phyloP scores from a whole-genome alignment of 805 yeast genomes.

The Danielia oregonensis region DNA sequence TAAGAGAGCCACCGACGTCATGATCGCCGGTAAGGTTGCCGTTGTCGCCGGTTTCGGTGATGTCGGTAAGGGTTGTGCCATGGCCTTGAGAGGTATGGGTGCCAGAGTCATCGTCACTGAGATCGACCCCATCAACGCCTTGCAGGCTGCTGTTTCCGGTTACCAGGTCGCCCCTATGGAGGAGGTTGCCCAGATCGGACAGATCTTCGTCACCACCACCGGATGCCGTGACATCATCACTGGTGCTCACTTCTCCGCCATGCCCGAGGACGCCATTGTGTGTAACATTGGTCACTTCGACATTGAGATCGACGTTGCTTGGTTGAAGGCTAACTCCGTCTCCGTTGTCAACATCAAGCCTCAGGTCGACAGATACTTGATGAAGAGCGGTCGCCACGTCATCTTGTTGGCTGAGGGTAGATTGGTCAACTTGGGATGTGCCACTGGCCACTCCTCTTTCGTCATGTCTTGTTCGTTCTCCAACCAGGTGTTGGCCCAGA shows the following conservation, averaged over 20 bases:
- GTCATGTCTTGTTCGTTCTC: slow-evolving; percentile 99
- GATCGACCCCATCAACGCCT: slow-evolving; percentile 97
- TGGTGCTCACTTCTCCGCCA: slow-evolving; percentile 76
- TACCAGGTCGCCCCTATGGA: slow-evolving; percentile 95
- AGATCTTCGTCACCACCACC: slow-evolving; percentile 97
- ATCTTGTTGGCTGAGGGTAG: slow-evolving; percentile 98
- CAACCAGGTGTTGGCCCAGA: slow-evolving; percentile 98
- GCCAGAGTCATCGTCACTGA: slow-evolving; percentile 97
- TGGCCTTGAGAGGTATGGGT: slow-evolving; percentile 98
- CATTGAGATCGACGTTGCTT: slow-evolving; percentile 98
- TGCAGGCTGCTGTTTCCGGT: slow-evolving; percentile 99
- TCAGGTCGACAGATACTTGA: slow-evolving; percentile 95
- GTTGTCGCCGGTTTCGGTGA: slow-evolving; percentile 99
- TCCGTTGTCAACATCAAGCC: slow-evolving; percentile 97
- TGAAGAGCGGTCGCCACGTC: slow-evolving; percentile 86
- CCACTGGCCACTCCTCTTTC: slow-evolving; percentile 98
- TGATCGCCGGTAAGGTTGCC: slow-evolving; percentile 99
- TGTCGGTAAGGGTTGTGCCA: slow-evolving; percentile 99
- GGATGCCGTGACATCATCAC: slow-evolving; percentile 98
- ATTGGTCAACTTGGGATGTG: slow-evolving; percentile 98
- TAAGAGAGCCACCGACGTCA: slow-evolving; percentile 99
- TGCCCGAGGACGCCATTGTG: slow-evolving; percentile 99
- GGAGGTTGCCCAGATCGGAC: slow-evolving; percentile 89
- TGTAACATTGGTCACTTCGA: slow-evolving; percentile 99
- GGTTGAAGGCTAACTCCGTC: slow-evolving; percentile 92